Base-by-base conservation (phyloP, 371 early-diverging fungal genomes). In the Paramicrosporidium saccamoebae region DNA sequence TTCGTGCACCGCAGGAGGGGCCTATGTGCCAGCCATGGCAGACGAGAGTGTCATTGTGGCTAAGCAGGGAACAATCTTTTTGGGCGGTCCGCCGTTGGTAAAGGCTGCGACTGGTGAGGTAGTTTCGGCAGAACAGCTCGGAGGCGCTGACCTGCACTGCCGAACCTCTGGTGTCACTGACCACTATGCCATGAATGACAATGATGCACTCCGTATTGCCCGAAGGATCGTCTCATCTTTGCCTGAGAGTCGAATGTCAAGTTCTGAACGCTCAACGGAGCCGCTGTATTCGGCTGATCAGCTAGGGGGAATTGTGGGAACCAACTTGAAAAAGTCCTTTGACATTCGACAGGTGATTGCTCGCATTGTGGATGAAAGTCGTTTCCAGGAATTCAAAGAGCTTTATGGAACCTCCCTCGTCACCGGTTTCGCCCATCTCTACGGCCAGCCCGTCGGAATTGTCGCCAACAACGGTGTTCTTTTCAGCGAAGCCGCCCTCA, bases 11-110 rank as follows among this genome's bases (percentile, higher is more conserved):
- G 92, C 92, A 11, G 92, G 78, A 36, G 90, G 92, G 28, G 92
- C 92, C 4, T 92, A 92, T 40, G 84, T 86, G 9, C 92, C 92
- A 17, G 88, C 88, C 13, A 92, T 92, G 92, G 75, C 88, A 9
- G 90, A 88, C 32, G 88, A 92, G 46, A 71, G 69, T 46, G 65
- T 92, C 28, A 92, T 92, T 44, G 88, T 92, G 21, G 49, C 52
- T 25, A 68, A 73, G 21, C 84, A 92, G 44, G 92, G 92, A 9
- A 92, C 92, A 5, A 84, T 92, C 32, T 92, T 92, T 51, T 54
- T 88, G 42, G 92, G 60, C 6, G 92, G 92, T 2, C 92, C 92
- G 21, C 92, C 92, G 19, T 41, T 79, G 27, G 92, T 92, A 8
- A 71, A 74, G 40, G 92, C 92, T 2, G 92, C 92, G 4, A 86